These are phyloP conservation scores for Speleostelium caveatum DNA, from an alignment of 78 protist species.

Conservation along the genomic window DNA sequence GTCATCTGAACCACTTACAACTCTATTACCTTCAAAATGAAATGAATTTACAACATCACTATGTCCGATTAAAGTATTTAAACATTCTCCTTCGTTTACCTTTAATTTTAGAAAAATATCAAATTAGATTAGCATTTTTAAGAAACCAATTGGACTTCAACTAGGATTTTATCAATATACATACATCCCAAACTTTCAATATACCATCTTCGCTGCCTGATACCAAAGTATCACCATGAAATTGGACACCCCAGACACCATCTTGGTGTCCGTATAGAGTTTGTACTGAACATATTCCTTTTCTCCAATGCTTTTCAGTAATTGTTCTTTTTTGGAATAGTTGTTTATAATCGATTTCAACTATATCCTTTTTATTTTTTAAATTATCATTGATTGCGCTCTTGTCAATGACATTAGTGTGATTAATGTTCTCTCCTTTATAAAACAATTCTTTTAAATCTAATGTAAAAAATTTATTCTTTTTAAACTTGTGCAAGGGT, in stretches of 20 bases:
- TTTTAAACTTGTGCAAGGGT: neutral
- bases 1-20: constrained; percentile 67
- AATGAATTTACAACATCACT: constrained; percentile 55
- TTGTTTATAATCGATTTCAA: constrained; percentile 5
- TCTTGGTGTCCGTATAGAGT: constrained; percentile 74
- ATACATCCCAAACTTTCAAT: constrained; percentile 74
- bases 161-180: too few species aligned
- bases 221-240: constrained; percentile 68
- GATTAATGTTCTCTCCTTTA: neutral
- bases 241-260: constrained; percentile 78
- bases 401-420: neutral
- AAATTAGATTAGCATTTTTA: too few species aligned
- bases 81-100: constrained; percentile 64
- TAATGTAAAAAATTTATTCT: constrained; percentile 11
- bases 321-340: constrained; percentile 32
- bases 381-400: neutral
- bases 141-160: too few species aligned
- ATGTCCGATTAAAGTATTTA: constrained; percentile 55
- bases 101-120: too few species aligned
- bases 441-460: neutral
- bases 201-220: constrained; percentile 53
- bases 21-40: constrained; percentile 54
- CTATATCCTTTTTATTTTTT: neutral
- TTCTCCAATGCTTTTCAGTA: constrained; percentile 52
- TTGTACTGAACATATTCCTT: constrained; percentile 72